Conservation (phyloP, 345 rosid species). For the Eucalyptus regnans region DNA sequence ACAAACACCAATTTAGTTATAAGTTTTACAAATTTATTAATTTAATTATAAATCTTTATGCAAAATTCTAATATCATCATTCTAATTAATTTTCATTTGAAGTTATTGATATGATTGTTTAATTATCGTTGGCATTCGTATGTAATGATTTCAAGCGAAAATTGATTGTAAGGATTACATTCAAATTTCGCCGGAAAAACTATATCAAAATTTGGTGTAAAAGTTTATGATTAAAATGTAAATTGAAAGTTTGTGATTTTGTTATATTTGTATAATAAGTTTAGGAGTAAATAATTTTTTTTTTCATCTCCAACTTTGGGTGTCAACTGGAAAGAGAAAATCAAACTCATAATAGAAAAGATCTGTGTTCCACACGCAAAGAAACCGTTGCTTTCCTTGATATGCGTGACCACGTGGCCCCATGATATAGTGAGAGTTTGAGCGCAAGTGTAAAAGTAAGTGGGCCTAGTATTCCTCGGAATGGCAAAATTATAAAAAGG, state of each 20-base stretch:
- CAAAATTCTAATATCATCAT: not conserved
- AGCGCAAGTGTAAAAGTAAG: not conserved
- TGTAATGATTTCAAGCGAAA: fast-evolving
- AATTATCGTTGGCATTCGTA: fast-evolving
- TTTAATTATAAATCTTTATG: fast-evolving
- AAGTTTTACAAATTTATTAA: not conserved
- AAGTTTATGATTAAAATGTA: not conserved
- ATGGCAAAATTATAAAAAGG: not conserved
- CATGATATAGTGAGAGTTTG: not conserved
- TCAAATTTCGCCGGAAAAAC: no score
- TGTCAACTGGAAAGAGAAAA: not conserved
- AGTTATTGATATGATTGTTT: fast-evolving
- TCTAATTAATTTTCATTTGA: not conserved
- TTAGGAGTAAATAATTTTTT: not conserved
- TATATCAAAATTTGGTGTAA: not conserved
- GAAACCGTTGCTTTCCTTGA: not conserved
- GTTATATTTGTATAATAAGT: not conserved
- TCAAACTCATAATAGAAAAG: not conserved
- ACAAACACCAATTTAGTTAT: not conserved
- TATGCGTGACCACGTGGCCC: not conserved
- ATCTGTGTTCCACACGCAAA: not conserved
- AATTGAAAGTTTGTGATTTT: not conserved
- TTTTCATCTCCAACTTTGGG: not conserved
- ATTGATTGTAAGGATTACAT: not conserved
- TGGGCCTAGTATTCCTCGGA: not conserved